phyloP scores from a whole-genome alignment of 1,139 yeast genomes.

The Candida sanyaensis region DNA sequence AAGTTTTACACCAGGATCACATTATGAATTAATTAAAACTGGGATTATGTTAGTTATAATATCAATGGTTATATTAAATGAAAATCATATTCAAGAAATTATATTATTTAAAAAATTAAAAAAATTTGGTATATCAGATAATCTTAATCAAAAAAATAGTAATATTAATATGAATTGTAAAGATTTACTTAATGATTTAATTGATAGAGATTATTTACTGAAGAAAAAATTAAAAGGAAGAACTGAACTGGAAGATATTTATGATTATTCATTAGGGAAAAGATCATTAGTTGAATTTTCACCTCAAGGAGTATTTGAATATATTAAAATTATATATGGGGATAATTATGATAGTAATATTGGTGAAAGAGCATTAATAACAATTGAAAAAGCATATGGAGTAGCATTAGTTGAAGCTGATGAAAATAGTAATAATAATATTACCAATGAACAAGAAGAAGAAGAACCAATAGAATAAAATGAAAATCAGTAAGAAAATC shows the following conservation, averaged over 20 bases:
- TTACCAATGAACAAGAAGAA: too few relatives aligned
- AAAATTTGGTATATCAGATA: slow-evolving; percentile 33
- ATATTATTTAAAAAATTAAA: slow-evolving; percentile 24
- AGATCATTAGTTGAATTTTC: slow-evolving; percentile 37
- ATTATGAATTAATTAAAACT: slow-evolving; percentile 29
- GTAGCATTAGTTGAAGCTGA: slow-evolving; percentile 13
- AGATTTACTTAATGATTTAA: slow-evolving; percentile 32
- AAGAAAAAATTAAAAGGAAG: slow-evolving; percentile 17
- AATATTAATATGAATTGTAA: slow-evolving; percentile 24
- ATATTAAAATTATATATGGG: slow-evolving; percentile 31
- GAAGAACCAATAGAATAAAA: too few relatives aligned
- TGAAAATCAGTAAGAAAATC: too few relatives aligned
- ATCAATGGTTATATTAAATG: slow-evolving; percentile 32
- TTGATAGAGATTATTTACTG: slow-evolving; percentile 33
- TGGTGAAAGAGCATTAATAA: slow-evolving; percentile 23
- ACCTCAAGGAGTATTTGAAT: slow-evolving; percentile 30
- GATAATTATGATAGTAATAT: slow-evolving; percentile 22
- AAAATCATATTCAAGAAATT: slow-evolving; percentile 33
- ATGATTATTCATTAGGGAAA: slow-evolving; percentile 34
- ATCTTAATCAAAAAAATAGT: slow-evolving; percentile 22
- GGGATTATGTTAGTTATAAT: slow-evolving; percentile 32
- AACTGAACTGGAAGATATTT: slow-evolving; percentile 18
- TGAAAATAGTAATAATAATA: slow-evolving; percentile 2
- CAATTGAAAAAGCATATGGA: slow-evolving; percentile 31
- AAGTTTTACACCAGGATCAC: slow-evolving; percentile 19